Conservation (phyloP, 495 filamentous ascomycete genomes). For the Hypoxylon fragiforme region DNA sequence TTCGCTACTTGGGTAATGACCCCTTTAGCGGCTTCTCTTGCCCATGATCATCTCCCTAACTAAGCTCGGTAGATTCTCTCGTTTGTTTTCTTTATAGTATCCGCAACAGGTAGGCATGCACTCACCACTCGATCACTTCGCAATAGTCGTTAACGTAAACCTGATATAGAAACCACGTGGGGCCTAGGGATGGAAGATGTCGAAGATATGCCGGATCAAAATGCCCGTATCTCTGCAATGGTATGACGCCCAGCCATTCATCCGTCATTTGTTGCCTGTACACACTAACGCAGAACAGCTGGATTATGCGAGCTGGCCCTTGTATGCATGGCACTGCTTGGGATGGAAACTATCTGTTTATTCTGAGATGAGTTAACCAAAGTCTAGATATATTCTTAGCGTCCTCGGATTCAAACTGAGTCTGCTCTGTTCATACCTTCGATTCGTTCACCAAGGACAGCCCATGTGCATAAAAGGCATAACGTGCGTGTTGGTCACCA, state of each 20-base stretch:
- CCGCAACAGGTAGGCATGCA: conserved; percentile 15
- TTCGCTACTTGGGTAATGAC: conserved; percentile 17
- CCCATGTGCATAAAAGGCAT: conserved; percentile 44
- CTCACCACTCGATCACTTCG: background rate
- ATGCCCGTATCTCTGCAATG: conserved; percentile 1
- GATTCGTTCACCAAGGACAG: conserved; percentile 51
- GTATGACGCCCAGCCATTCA: conserved; percentile 5
- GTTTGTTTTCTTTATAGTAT: conserved; percentile 3
- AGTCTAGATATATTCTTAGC: conserved; percentile 43
- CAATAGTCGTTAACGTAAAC: too few species aligned
- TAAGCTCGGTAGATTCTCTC: conserved; percentile 7
- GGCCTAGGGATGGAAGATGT: conserved; percentile 17
- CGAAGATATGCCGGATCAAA: conserved; percentile 9
- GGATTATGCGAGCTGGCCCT: conserved; percentile 10
- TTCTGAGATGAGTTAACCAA: background rate
- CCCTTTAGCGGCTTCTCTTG: background rate
- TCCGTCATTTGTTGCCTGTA: background rate
- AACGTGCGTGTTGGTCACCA: conserved; percentile 40
- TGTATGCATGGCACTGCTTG: conserved; percentile 6
- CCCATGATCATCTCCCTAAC: background rate
- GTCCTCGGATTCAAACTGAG: conserved; percentile 59
- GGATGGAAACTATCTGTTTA: background rate
- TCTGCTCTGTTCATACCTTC: conserved; percentile 53
- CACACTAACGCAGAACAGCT: conserved; percentile 11
- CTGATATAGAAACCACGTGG: conserved; percentile 28